Base-by-base conservation (phyloP, 345 rosid species). In the Angophora floribunda region DNA sequence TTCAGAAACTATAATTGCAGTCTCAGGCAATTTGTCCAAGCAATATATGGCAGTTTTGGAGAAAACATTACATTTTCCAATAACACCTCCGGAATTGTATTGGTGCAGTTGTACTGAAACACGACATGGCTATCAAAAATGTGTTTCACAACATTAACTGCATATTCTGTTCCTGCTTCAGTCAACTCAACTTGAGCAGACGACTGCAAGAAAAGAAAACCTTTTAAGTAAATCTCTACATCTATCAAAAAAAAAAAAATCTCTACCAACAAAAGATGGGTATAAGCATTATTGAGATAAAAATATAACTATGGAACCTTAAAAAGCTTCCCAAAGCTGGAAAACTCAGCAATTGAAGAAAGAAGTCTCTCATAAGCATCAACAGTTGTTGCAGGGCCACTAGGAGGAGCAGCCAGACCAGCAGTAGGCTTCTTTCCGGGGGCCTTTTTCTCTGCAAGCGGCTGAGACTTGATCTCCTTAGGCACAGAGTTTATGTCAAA, bases 161-260 rank as follows among this genome's bases (percentile, higher is more conserved):
- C 95, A 85, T 98, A 98, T 90, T 98, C 99, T 57, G 99, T 98
- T 91, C 96, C 99, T 85, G 98, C 97, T 95, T 98, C 99, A 55
- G 99, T 97, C 88, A 97, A 94, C 94, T 98, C 99, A 90, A 96
- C 98, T 79, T 96, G 98, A 53, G 95, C 85, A 51, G 99, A 94
- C 50, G 99, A 97, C 99, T 98, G 94, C 85, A 51, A 82, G 36
- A 90, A 88, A 90, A 86, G 47, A 65, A 87, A 51, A 47, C 87
- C 16, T 90, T 52, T 30, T 88, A 87, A 86, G 61, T 86, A 87
- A 87, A 89, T 86, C 17, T 45, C 9, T 61, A 22, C 52, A 36
- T 36, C 41, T 36, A 36, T 36, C 41, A 36, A 36, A 36, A 36
- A 36, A 36, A 36, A 36, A 36, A 36, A 87, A 87, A 89, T 86